These are phyloP conservation scores for Teratosphaeria viscida DNA, from an alignment of 2,329 filamentous ascomycete species.

Conservation along the genomic window DNA sequence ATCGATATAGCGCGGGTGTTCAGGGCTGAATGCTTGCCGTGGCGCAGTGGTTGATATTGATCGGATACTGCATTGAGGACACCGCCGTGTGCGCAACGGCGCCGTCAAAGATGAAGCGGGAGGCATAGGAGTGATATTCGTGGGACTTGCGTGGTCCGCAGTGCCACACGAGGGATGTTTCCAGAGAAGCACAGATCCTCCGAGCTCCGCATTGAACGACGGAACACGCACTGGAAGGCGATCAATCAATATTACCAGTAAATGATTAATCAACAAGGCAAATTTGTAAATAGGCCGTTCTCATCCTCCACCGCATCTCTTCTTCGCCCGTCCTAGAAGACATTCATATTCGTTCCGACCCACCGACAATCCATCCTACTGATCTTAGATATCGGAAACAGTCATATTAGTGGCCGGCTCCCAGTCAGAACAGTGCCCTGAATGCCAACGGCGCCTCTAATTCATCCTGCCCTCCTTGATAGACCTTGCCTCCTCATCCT, in stretches of 20 bases:
- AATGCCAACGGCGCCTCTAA: neutral
- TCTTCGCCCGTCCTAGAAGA: neutral
- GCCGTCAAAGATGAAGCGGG: conserved; percentile 26
- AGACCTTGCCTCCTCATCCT: neutral
- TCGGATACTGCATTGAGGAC: conserved; percentile 24
- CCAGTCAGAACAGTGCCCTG: neutral
- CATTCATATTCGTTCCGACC: neutral
- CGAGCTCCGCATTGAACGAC: neutral
- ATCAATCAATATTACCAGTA: neutral
- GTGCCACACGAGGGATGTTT: neutral
- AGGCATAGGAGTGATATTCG: conserved; percentile 25
- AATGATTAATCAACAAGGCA: neutral
- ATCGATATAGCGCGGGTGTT: conserved; percentile 80
- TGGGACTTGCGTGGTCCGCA: neutral
- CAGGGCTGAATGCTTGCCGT: conserved; percentile 54
- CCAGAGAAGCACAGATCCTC: neutral
- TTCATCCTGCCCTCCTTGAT: neutral
- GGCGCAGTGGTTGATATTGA: conserved; percentile 38
- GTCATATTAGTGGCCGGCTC: neutral
- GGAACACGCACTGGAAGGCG: neutral
- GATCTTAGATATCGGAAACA: neutral
- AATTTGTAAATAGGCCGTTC: neutral
- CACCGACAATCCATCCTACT: neutral
- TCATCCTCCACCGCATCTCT: neutral
- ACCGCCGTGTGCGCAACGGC: conserved; percentile 23